phyloP scores from a whole-genome alignment of 768 basidiomycete genomes.

The Arthromyces matolae region DNA sequence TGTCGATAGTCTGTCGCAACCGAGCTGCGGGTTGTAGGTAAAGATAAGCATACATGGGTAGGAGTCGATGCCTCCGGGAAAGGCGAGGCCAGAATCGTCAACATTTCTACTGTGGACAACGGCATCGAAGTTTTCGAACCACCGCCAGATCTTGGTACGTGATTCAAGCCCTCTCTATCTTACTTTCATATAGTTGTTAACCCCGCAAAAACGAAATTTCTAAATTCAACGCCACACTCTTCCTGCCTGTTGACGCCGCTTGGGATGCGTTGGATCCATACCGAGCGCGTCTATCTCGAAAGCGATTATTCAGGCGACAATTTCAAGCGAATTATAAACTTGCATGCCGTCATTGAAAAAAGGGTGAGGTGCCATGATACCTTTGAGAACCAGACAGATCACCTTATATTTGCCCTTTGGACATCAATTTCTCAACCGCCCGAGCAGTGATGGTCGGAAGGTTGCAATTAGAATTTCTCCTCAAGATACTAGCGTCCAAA shows the following conservation, averaged over 20 bases:
- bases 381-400: constrained; percentile 45
- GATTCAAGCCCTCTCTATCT: constrained; percentile 51
- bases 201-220: constrained; percentile 46
- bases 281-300: constrained; percentile 85
- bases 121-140: constrained; percentile 72
- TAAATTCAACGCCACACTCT: constrained; percentile 79
- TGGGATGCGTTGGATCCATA: constrained; percentile 75
- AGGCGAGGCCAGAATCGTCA: constrained; percentile 67
- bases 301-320: constrained; percentile 84
- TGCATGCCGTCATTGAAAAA: constrained; percentile 64
- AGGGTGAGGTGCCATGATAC: constrained; percentile 66
- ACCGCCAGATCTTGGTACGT: constrained; percentile 72
- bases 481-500: constrained; percentile 53
- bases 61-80: constrained; percentile 78
- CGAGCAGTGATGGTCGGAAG: constrained; percentile 62
- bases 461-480: constrained; percentile 57
- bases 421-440: constrained; percentile 3
- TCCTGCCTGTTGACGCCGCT: constrained; percentile 82
- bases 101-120: constrained; percentile 60
- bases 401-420: constrained; percentile 20
- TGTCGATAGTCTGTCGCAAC: too few species aligned
- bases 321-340: constrained; percentile 68
- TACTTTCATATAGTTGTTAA: constrained; percentile 76
- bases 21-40: constrained; percentile 57
- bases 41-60: constrained; percentile 48